Percentiles rank a stretch among this genome's conserved stretches.
phyloP scores from a whole-genome alignment of 352 stramenopile genomes.

The Phytophthora capsici region DNA sequence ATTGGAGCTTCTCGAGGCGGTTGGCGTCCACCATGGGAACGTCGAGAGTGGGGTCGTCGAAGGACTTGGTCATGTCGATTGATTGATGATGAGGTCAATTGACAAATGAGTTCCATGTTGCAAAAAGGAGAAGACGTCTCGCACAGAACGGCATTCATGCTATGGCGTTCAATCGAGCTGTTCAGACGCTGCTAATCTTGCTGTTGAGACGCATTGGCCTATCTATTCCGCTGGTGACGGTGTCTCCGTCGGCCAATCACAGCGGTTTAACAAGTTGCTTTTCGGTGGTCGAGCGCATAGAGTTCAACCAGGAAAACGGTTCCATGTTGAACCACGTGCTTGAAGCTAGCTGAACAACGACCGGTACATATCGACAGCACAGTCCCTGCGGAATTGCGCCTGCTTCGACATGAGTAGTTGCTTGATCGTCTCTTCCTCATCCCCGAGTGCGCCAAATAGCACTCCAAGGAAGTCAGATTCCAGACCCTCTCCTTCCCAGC shows the following conservation, averaged over 20 bases:
- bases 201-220: slow-evolving; percentile 26
- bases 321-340: slow-evolving; percentile 19
- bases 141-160: too few species aligned
- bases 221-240: slow-evolving; percentile 15
- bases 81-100: slow-evolving; percentile 21
- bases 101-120: slow-evolving; percentile 11
- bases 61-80: slow-evolving; percentile 38
- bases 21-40: slow-evolving; percentile 28
- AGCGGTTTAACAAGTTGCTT: slow-evolving; percentile 16
- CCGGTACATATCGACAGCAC: slow-evolving; percentile 27
- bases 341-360: slow-evolving; percentile 30
- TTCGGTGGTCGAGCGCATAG: slow-evolving; percentile 12
- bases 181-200: slow-evolving; percentile 18
- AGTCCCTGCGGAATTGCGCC: slow-evolving; percentile 41
- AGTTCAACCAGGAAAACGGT: slow-evolving; percentile 18
- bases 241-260: slow-evolving; percentile 13
- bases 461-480: slow-evolving; percentile 27
- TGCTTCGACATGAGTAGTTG: slow-evolving; percentile 44
- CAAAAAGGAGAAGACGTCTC: background rate
- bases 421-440: slow-evolving; percentile 47
- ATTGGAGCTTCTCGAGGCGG: slow-evolving; percentile 55
- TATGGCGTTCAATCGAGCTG: background rate
- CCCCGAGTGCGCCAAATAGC: slow-evolving; percentile 47
- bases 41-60: slow-evolving; percentile 31
- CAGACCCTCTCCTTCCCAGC: slow-evolving; percentile 48